phyloP scores from a whole-genome alignment of 2,329 filamentous ascomycete genomes.

The Colletotrichum cuscutae region DNA sequence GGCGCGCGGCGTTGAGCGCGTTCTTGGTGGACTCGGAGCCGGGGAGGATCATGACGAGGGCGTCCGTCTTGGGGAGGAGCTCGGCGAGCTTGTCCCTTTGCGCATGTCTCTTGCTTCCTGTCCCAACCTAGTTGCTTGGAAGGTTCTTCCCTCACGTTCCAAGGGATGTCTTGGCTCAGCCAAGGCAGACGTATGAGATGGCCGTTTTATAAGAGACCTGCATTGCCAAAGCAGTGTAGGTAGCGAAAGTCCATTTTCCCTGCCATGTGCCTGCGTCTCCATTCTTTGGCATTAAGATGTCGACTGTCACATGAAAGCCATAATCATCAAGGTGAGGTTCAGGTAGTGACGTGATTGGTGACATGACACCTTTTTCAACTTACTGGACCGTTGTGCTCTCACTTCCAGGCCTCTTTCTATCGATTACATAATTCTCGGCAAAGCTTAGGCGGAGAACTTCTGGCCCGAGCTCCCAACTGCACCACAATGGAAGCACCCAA shows the following conservation, averaged over 20 bases:
- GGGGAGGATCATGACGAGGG: slow-evolving; percentile 74
- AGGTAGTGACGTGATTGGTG: background rate
- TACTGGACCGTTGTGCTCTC: background rate
- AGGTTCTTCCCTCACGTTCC: background rate
- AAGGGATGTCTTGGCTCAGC: background rate
- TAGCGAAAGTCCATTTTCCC: background rate
- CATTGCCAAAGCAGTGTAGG: background rate
- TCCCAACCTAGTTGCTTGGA: background rate
- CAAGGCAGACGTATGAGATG: background rate
- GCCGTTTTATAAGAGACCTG: background rate
- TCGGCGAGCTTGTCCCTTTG: slow-evolving; percentile 54
- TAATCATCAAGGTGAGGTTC: background rate
- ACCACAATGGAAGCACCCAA: background rate
- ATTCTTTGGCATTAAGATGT: background rate
- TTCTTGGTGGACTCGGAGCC: slow-evolving; percentile 66
- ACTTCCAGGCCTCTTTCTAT: background rate
- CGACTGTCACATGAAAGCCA: background rate
- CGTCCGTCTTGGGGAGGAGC: slow-evolving; percentile 67
- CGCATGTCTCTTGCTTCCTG: background rate
- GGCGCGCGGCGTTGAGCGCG: slow-evolving; percentile 63
- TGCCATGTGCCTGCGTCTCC: background rate
- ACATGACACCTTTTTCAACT: background rate
- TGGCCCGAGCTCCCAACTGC: slow-evolving; percentile 36
- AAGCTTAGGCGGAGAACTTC: slow-evolving; percentile 35
- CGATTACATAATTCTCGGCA: slow-evolving; percentile 17